Evolutionary conservation across 495 filamentous ascomycete species (phyloP), one percentile per base, ranked within the genome.

Genomic region (Pseudomonodictys pantanalensis): DNA sequence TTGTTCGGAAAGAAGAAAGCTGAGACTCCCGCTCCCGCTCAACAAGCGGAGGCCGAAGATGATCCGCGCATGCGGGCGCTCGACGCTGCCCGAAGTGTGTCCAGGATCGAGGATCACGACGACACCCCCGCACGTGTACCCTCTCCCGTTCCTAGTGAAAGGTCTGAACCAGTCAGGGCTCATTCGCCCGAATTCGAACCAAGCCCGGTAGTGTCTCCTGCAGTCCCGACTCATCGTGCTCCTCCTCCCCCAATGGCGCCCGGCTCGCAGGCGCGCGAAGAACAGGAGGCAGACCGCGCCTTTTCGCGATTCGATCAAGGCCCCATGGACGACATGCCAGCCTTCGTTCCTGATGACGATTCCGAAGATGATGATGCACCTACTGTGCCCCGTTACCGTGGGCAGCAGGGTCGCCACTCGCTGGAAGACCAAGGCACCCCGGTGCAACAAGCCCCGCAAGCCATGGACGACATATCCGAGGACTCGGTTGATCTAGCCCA

Each of bases 301-400:
- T 95, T 95, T 74, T 83, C 86, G 22, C 83, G 83, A 51, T 97
- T 97, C 69, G 86, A 92, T 69, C 92, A 97, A 75, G 93, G 93
- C 11, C 93, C 93, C 3, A 76, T 97, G 33, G 67, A 81, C 23
- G 92, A 98, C 33, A 84, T 91, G 67, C 93, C 93, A 23, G 90
- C 90, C 2, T 96, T 92, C 68, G 75, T 87, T 22, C 89, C 90
- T 0, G 81, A 84, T 6, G 86, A 86, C 33, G 79, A 80, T n/a
- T 78, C 74, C 17, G 70, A 76, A 11, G 53, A 58, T 10, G 56
- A 56, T 6, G 32, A 18, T 24, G 30, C 58, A 18, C 54, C 43
- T 4, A 35, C 12, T 23, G 51, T 39, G n/a, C 50, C 62, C 24
- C 43, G 10, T 23, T 41, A 42, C 28, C 5, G 17, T 22, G 8